A percentile compares a stretch with the other conserved stretches of the same genome.
Evolutionary conservation across 495 filamentous ascomycete species (phyloP).

Genomic region (Bombardia bombarda): DNA sequence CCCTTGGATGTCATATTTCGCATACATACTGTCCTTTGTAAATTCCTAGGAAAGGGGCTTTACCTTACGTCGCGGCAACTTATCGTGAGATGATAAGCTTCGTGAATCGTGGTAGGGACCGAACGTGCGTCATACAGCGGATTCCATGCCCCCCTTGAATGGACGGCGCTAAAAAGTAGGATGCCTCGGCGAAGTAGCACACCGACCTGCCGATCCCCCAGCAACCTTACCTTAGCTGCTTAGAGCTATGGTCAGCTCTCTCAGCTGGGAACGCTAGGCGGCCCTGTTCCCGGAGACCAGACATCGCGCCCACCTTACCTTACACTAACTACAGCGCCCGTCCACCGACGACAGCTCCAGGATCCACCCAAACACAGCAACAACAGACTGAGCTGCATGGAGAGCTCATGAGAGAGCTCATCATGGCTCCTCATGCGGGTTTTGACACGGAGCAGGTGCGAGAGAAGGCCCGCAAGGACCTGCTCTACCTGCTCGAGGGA

Average conservation of each 20-base stretch:
- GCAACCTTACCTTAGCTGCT: too few relatives aligned
- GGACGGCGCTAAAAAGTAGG: background rate
- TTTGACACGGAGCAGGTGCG: slow-evolving; percentile 75
- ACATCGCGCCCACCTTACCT: background rate
- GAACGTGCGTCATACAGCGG: too few relatives aligned
- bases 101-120: too few relatives aligned
- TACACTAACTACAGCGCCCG: too few relatives aligned
- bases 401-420: slow-evolving; percentile 29
- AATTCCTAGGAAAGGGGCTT: too few relatives aligned
- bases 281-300: too few relatives aligned
- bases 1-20: too few relatives aligned
- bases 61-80: too few relatives aligned
- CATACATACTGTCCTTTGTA: too few relatives aligned
- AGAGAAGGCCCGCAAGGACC: slow-evolving; percentile 76
- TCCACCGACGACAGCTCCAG: background rate
- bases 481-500: slow-evolving; percentile 79
- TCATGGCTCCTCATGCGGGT: slow-evolving; percentile 58
- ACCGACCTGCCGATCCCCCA: slow-evolving; percentile 5
- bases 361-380: slow-evolving; percentile 5
- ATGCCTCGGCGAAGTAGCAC: slow-evolving; percentile 4
- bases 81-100: too few relatives aligned
- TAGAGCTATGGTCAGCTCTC: too few relatives aligned
- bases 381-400: slow-evolving; percentile 38
- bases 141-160: background rate
- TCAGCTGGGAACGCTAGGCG: too few relatives aligned